phyloP scores from a whole-genome alignment of 306 rosid genomes.

The Medicago truncatula region MtrunA17r5.0-ANR NC_053048.1:52463501-52464000 shows the following conservation, averaged over 20 bases:
- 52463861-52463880: not conserved
- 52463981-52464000: too few relatives aligned
- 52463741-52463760: conserved; percentile 2
- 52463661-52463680: conserved; percentile 15
- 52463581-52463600: conserved; percentile 22
- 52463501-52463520: not conserved
- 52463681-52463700: conserved; percentile 34
- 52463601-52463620: conserved; percentile 35
- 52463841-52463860: conserved; percentile 44
- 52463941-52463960: not conserved
- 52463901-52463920: conserved; percentile 5
- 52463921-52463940: not conserved
- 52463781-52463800: conserved; percentile 32
- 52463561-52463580: not conserved
- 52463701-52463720: not conserved
- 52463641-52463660: not conserved
- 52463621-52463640: conserved; percentile 40
- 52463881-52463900: conserved; percentile 38
- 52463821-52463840: conserved; percentile 8
- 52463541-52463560: not conserved
- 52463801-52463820: conserved; percentile 8
- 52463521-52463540: not conserved
- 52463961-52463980: not conserved
- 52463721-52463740: conserved; percentile 32
- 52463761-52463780: conserved; percentile 8